These are phyloP conservation scores for Exophiala viscosa DNA, from an alignment of 2,329 filamentous ascomycete genomes.

Conservation along the genomic window DNA sequence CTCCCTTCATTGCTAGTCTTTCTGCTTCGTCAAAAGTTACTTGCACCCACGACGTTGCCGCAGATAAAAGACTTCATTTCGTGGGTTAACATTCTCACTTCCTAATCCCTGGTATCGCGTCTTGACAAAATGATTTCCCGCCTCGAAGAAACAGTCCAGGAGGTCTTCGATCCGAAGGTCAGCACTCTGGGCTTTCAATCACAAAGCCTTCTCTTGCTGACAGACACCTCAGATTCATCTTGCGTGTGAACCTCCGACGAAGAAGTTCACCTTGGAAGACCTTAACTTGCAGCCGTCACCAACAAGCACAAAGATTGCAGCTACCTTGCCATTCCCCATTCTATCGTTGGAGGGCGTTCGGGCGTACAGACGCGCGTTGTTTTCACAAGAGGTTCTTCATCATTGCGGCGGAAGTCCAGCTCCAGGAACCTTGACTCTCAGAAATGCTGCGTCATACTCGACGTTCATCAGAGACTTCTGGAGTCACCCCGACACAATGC, in stretches of 20 bases:
- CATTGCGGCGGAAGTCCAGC: neutral
- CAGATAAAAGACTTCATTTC: neutral
- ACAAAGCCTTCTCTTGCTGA: neutral
- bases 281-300: neutral
- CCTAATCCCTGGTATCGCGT: neutral
- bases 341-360: slow-evolving; percentile 1
- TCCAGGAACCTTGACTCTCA: slow-evolving; percentile 1
- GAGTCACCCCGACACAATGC: slow-evolving; percentile 1
- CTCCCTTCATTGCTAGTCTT: too few species aligned
- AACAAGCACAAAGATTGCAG: slow-evolving; percentile 1
- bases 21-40: too few species aligned
- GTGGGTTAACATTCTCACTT: neutral
- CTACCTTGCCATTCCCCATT: slow-evolving; percentile 3
- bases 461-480: neutral
- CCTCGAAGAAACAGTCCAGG: neutral
- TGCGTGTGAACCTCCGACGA: slow-evolving; percentile 1
- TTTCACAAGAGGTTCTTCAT: neutral
- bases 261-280: slow-evolving; percentile 2
- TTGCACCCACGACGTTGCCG: too few species aligned
- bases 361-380: slow-evolving; percentile 1
- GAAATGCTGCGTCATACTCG: slow-evolving; percentile 2
- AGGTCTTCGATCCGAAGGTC: neutral
- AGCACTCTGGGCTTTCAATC: neutral
- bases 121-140: neutral
- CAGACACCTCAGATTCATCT: neutral